Base-by-base conservation (phyloP, 495 filamentous ascomycete genomes). In the Aspergillus asperescens region DNA sequence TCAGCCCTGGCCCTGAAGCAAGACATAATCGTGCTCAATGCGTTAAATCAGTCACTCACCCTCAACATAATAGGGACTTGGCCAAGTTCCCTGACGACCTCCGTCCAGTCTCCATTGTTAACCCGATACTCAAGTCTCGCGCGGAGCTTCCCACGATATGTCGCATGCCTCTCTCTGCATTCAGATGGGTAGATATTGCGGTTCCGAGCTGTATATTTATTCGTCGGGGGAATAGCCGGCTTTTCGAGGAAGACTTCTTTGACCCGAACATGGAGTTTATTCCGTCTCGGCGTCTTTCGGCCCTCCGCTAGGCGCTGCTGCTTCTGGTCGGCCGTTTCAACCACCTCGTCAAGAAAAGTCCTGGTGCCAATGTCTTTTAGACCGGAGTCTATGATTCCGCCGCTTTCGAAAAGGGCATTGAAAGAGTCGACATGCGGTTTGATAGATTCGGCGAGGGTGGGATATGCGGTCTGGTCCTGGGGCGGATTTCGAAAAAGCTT, bases 361-460 rank as follows among this genome's bases (percentile, higher is more conserved):
- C 90, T 93, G 53, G 83, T 88, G 50, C 93, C 93, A 62, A 97
- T 96, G 62, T 98, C 93, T 62, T 80, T 80, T 48, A 96, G 59
- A 10, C 80, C 89, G 19, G 84, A 81, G 44, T 88, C 84, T 37
- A 98, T 69, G 20, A 95, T 77, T 57, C 79, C 77, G 56, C 72
- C 78, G 60, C 71, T 73, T 12, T 83, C 83, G 61, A 96, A 90
- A 32, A 96, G 73, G n/a, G 87, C 85, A 75, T 98, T 95, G 82
- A 96, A 97, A 7, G 93, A 92, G 56, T 96, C 83, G 63, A 96
- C 83, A 66, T 98, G 93, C 27, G 93, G 93, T 52, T 84, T 77
- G 54, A 96, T 82, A 2, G 92, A 88, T 34, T 79, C 81, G 41
- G 88, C 84, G 39, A 98, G 78, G 10, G 87, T 80, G 3, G 93